Evolutionary conservation across 768 basidiomycete species (phyloP), one percentile per base, ranked within the genome.

Genomic region (Sarcodon aspratus): DNA sequence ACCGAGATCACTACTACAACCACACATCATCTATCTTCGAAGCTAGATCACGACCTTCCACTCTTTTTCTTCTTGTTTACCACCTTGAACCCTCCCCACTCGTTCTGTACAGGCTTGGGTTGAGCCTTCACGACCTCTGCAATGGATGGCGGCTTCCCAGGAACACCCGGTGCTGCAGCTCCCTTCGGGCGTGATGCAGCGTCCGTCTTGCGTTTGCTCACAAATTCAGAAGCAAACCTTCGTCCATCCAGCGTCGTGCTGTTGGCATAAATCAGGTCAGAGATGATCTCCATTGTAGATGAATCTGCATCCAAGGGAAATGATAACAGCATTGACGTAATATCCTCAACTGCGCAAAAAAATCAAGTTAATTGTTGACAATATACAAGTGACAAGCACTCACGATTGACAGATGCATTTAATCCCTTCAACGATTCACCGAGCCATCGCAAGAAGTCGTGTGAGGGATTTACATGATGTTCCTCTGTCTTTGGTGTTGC

Each of bases 51-150:
- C 43, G 78, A 60, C 57, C 77, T 71, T 31, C 75, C 75, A 12
- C 82, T 76, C 78, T 91, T 96, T 72, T 94, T 96, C 74, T 94
- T 93, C 57, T 92, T 91, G 47, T 93, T 88, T 6, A 94, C 85
- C 67, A 92, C 94, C 72, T 91, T 92, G 7, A 80, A 82, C 21
- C 81, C 80, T 86, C 92, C 94, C 61, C 88, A 86, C 40, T 77
- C 72, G 50, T 80, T 80, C 36, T 73, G 65, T 15, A 79, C 69
- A 1, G 76, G 71, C 66, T 89, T 90, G 1, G 90, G 91, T 53
- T 85, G 80, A 9, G 84, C 76, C 66, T 92, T 95, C 50, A 97
- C 90, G 3, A 96, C 92, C 52, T 91, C 89, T 9, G 88, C 89
- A 52, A 90, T 85, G 1, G 85, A 85, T 17, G 83, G 69, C 32